Base-by-base conservation (phyloP, 2,329 filamentous ascomycete species). In the Phaeosphaeriaceae sp. region DNA sequence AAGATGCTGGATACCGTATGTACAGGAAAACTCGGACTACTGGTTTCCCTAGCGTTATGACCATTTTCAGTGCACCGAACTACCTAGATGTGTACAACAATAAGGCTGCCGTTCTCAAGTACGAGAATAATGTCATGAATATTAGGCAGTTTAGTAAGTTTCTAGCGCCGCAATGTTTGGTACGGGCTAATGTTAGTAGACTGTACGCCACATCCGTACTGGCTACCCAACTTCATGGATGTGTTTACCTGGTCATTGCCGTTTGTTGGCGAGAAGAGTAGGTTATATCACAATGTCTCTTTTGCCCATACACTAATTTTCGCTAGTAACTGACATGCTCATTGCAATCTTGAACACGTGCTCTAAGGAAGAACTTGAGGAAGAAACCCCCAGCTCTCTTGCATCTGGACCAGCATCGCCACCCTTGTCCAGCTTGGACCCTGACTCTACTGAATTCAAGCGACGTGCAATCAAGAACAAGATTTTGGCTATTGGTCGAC, bases 51-150 rank as follows among this genome's bases (percentile, higher is more conserved):
- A 97, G 92, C 77, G 94, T 99, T 57, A 99, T 99, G 94, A 99
- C 94, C 63, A 99, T 99, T 68, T 99, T 99, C 82, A 97, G 93
- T 36, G 94, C 94, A 1, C 94, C 94, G 30, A 99, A 99, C 77
- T 99, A 99, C 73, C 86, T 99, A 57, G 94, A 99, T 69, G 92
- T 99, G 30, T 99, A 99, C 79, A 99, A 99, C 85, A 99, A 99
- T 83, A 99, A 99, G 81, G 94, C 94, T 2, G 94, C 94, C 0
- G 94, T 99, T 33, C 81, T 99, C 67, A 99, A 99, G 79, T 99
- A 99, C 74, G 94, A 99, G 79, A 99, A 99, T 77, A 99, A 99
- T 70, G 94, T 99, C 54, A 99, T 99, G 94, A 99, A 99, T 81
- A 99, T 99, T 71, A 86, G 94, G 51, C 94, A 99, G 76, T 99